A percentile compares a stretch with the other conserved stretches of the same genome.
Conservation (phyloP, 345 rosid genomes). For the Eutrema japonicum region DNA sequence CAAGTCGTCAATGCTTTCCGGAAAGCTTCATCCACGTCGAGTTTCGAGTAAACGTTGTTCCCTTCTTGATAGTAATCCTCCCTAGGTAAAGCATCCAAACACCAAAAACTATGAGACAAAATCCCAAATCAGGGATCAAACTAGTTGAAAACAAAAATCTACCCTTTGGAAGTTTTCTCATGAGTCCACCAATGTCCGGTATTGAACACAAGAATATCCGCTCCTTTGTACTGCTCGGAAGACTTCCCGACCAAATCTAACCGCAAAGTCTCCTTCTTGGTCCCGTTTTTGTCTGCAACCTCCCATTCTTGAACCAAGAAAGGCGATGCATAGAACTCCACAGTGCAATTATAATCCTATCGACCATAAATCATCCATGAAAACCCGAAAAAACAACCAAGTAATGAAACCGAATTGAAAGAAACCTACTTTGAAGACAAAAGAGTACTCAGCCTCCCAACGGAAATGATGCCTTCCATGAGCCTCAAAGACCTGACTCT, state of each 20-base stretch:
- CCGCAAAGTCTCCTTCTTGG: slow-evolving; percentile 78
- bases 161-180: slow-evolving; percentile 95
- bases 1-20: slow-evolving; percentile 87
- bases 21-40: slow-evolving; percentile 90
- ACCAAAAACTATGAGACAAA: slow-evolving; percentile 2
- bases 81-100: slow-evolving; percentile 49
- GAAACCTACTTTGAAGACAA: slow-evolving; percentile 73
- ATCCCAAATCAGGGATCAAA: background rate
- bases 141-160: background rate
- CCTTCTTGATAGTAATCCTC: slow-evolving; percentile 97
- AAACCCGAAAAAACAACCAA: background rate
- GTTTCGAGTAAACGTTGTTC: slow-evolving; percentile 67
- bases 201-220: slow-evolving; percentile 81
- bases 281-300: slow-evolving; percentile 57
- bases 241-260: slow-evolving; percentile 84
- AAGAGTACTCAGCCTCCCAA: slow-evolving; percentile 86
- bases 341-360: slow-evolving; percentile 74
- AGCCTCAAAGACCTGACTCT: slow-evolving; percentile 73
- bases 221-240: slow-evolving; percentile 67
- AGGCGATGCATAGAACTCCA: slow-evolving; percentile 90
- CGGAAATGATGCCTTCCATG: slow-evolving; percentile 74
- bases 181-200: slow-evolving; percentile 99
- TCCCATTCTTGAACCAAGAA: slow-evolving; percentile 98
- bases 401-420: background rate
- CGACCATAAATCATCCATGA: slow-evolving; percentile 16